Conservation (phyloP, 805 yeast species). For the Ogataea haglerorum region DNA sequence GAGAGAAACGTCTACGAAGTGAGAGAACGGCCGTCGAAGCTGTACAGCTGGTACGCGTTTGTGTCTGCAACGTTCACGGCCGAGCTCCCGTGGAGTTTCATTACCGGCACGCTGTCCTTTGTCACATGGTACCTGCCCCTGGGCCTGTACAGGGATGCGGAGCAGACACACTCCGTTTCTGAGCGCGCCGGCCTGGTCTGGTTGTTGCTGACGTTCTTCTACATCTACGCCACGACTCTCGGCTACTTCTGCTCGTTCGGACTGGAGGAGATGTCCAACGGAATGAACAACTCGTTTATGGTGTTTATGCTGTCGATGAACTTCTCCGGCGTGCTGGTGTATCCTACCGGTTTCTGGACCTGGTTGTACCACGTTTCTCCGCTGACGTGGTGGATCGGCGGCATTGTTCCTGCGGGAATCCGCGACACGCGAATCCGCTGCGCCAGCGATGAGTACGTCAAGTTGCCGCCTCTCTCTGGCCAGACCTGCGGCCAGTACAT, state of each 20-base stretch:
- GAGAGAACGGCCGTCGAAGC: conserved; percentile 66
- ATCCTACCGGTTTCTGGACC: conserved; percentile 61
- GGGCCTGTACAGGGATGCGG: conserved; percentile 59
- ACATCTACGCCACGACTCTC: conserved; percentile 49
- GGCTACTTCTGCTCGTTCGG: conserved; percentile 57
- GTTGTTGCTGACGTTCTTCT: conserved; percentile 41
- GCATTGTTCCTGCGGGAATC: conserved; percentile 49
- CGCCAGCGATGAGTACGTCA: conserved; percentile 42
- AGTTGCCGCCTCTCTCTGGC: conserved; percentile 47
- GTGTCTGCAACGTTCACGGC: conserved; percentile 56
- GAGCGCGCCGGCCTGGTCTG: conserved; percentile 50
- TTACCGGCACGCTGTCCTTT: conserved; percentile 56
- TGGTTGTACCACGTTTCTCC: conserved; percentile 72
- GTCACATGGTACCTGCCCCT: conserved; percentile 67
- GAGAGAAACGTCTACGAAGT: conserved; percentile 66
- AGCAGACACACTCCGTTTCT: conserved; percentile 38
- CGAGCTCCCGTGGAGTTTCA: conserved; percentile 59
- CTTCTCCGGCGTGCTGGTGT: conserved; percentile 72
- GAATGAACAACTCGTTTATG: conserved; percentile 54
- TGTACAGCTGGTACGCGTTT: conserved; percentile 62
- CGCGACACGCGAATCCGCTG: conserved; percentile 47
- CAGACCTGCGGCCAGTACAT: conserved; percentile 55
- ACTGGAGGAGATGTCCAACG: conserved; percentile 52
- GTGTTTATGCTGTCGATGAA: conserved; percentile 56
- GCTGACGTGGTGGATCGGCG: conserved; percentile 57